Conservation (phyloP, 148 eudicot species). For the Chenopodium formosanum region DNA sequence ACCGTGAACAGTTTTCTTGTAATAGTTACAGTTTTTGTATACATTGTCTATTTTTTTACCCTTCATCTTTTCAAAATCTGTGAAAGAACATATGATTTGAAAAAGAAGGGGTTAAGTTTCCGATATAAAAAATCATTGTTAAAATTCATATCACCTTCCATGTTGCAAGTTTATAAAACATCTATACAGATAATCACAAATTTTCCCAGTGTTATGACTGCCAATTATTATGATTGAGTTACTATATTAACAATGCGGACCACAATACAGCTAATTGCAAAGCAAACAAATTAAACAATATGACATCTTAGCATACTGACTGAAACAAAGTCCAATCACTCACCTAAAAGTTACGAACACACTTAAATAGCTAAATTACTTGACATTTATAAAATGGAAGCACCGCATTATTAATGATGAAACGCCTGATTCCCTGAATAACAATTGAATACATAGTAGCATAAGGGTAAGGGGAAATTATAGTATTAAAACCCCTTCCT, state of each 20-base stretch:
- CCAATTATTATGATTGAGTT: background rate
- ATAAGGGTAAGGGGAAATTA: too few relatives aligned
- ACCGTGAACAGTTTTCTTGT: constrained; percentile 22
- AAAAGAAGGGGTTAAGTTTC: constrained; percentile 20
- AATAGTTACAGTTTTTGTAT: constrained; percentile 19
- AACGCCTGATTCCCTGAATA: background rate
- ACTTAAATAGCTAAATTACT: background rate
- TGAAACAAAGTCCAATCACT: background rate
- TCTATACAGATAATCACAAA: background rate
- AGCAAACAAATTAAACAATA: background rate
- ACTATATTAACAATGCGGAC: background rate
- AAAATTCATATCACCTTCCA: constrained; percentile 2
- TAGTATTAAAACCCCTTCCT: background rate
- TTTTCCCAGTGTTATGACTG: background rate
- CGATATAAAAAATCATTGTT: background rate
- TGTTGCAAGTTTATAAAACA: constrained; percentile 17
- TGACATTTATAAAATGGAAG: background rate
- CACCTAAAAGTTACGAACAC: background rate
- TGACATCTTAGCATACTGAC: background rate
- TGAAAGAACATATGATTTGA: constrained; percentile 15
- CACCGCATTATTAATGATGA: background rate
- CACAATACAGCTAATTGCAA: background rate
- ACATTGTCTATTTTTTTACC: constrained; percentile 14
- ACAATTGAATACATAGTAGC: background rate
- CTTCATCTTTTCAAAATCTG: constrained; percentile 16